Percentiles rank a stretch among this genome's conserved stretches.
Evolutionary conservation across 768 basidiomycete species (phyloP).

Genomic region (Boletus sp.): DNA sequence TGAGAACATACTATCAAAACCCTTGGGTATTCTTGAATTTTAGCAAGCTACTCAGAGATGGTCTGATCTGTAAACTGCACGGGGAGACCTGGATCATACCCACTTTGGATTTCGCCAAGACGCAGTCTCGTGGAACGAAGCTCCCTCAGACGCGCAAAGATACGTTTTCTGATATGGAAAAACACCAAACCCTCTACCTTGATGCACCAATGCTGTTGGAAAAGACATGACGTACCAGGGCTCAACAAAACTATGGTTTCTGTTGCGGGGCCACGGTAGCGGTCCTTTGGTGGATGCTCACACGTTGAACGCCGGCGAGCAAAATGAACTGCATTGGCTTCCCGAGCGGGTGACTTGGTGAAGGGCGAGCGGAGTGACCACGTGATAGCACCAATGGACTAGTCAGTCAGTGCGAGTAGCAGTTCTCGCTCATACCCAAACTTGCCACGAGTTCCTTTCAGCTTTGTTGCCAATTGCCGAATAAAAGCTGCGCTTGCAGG

Average conservation of each 20-base stretch:
- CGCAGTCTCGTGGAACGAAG: constrained; percentile 20
- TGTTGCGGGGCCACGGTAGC: neutral
- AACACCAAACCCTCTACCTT: neutral
- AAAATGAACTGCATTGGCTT: neutral
- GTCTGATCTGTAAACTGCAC: neutral
- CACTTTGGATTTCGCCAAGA: constrained; percentile 1
- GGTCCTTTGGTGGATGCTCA: neutral
- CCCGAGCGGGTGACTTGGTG: constrained; percentile 1
- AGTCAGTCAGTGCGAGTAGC: too few relatives aligned
- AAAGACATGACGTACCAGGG: neutral
- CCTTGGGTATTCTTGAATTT: neutral
- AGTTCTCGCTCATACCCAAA: too few relatives aligned
- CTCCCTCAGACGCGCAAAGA: constrained; percentile 24
- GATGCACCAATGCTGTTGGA: neutral
- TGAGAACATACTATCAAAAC: constrained; percentile 3
- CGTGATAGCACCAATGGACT: neutral
- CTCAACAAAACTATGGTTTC: neutral
- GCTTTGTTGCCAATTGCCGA: neutral
- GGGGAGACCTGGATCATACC: neutral
- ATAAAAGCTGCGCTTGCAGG: neutral
- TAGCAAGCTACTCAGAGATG: neutral
- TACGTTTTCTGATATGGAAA: neutral
- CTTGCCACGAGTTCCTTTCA: neutral
- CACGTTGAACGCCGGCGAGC: neutral
- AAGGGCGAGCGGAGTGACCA: neutral